Evolutionary conservation across 1,284 basidiomycete genomes (phyloP).

Genomic region (Calocybe gambosa): DNA sequence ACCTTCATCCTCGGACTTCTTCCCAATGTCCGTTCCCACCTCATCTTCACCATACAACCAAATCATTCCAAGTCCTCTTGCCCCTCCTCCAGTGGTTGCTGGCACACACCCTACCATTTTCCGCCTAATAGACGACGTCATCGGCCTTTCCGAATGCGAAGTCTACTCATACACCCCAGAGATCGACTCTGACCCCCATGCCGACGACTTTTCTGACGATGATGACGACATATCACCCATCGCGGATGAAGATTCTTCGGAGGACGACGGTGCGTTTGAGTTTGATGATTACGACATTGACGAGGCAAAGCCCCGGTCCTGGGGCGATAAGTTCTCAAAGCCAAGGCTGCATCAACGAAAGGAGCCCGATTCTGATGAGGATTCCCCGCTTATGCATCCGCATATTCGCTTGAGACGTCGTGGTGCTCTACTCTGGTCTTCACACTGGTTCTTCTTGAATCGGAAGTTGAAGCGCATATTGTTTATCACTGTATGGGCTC

Average conservation of each 20-base stretch:
- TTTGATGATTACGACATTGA: constrained; percentile 79
- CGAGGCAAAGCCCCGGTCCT: constrained; percentile 40
- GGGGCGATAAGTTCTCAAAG: constrained; percentile 25
- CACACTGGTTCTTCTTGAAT: constrained; percentile 97
- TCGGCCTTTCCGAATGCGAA: constrained; percentile 89
- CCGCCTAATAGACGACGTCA: constrained; percentile 84
- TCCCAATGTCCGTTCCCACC: constrained; percentile 65
- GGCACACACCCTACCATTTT: constrained; percentile 81
- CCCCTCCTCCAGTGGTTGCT: constrained; percentile 57
- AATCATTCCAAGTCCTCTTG: constrained; percentile 53
- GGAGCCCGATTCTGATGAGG: constrained; percentile 27
- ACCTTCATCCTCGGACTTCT: constrained; percentile 64
- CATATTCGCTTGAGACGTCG: constrained; percentile 34
- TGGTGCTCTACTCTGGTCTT: constrained; percentile 93
- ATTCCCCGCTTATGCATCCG: constrained; percentile 25
- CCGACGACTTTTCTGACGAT: constrained; percentile 74
- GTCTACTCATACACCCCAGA: constrained; percentile 95
- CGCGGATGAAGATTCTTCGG: constrained; percentile 55
- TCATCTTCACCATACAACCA: constrained; percentile 60
- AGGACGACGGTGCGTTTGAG: constrained; percentile 63
- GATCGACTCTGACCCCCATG: constrained; percentile 93
- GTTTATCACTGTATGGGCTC: constrained; percentile 93
- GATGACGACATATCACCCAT: constrained; percentile 61
- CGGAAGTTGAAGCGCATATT: constrained; percentile 89
- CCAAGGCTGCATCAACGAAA: constrained; percentile 32